Evolutionary conservation across 2,329 filamentous ascomycete species (phyloP).

Genomic region (Aspergillus costaricaensis): DNA sequence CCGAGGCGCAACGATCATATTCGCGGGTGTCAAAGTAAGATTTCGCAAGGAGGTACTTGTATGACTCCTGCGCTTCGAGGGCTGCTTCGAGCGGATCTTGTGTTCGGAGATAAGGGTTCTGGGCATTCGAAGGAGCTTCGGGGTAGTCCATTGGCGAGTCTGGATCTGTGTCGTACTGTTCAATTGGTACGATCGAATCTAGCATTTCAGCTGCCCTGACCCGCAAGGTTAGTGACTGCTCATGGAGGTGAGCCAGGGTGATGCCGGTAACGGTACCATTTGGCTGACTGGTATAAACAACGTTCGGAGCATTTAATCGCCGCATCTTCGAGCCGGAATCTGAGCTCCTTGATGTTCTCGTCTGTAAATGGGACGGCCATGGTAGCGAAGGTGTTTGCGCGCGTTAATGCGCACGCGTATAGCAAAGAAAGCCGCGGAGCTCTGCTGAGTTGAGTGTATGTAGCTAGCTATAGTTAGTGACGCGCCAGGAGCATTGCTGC

Average conservation of each 20-base stretch:
- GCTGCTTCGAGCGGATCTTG: conserved; percentile 70
- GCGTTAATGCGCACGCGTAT: background rate
- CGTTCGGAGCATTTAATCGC: conserved; percentile 89
- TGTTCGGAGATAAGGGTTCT: conserved; percentile 55
- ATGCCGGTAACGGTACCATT: conserved; percentile 67
- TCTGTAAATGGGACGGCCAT: conserved; percentile 42
- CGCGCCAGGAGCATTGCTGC: background rate
- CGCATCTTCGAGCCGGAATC: conserved; percentile 76
- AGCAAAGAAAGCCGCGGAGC: background rate
- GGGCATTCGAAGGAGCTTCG: conserved; percentile 53
- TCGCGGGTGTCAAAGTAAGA: conserved; percentile 94
- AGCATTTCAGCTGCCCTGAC: conserved; percentile 90
- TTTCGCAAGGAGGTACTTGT: conserved; percentile 86
- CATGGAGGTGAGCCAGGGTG: background rate
- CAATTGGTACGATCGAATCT: conserved; percentile 67
- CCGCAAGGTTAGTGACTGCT: conserved; percentile 14
- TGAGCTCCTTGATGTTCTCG: conserved; percentile 58
- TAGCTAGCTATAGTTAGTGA: background rate
- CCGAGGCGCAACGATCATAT: conserved; percentile 87
- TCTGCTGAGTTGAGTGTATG: background rate
- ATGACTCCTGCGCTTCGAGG: conserved; percentile 76
- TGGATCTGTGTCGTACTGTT: conserved; percentile 61
- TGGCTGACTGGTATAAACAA: conserved; percentile 92
- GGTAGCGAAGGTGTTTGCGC: conserved; percentile 1
- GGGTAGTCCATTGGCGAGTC: conserved; percentile 61